Conservation (phyloP, 1,284 basidiomycete genomes). For the Amylostereum areolatum region DNA sequence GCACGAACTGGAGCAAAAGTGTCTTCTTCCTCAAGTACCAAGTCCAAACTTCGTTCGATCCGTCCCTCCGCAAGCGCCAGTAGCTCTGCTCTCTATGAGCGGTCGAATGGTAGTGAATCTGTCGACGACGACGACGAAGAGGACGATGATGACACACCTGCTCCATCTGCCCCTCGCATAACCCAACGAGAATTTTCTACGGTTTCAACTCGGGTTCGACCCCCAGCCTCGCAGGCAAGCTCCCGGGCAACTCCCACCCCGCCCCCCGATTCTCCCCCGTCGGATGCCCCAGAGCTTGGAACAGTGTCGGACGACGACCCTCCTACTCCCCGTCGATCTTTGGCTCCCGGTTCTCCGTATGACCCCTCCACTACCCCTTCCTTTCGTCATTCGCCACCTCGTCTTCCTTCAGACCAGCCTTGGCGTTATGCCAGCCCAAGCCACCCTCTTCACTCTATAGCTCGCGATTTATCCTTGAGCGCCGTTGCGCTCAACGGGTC, state of each 20-base stretch:
- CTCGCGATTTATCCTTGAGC: constrained; percentile 56
- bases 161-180: constrained; percentile 10
- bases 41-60: constrained; percentile 12
- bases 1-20: no score
- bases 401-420: constrained; percentile 64
- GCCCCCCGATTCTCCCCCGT: constrained; percentile 13
- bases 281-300: constrained; percentile 8
- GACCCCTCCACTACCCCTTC: constrained; percentile 65
- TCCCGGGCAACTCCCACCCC: constrained; percentile 12
- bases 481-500: constrained; percentile 43
- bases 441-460: constrained; percentile 57
- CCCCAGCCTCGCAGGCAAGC: constrained; percentile 6
- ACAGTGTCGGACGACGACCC: constrained; percentile 5
- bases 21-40: neutral
- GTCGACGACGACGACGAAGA: constrained; percentile 1
- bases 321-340: constrained; percentile 17
- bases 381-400: constrained; percentile 68
- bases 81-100: constrained; percentile 6
- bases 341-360: constrained; percentile 62
- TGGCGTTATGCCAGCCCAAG: constrained; percentile 72
- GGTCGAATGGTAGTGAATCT: constrained; percentile 11
- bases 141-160: constrained; percentile 8
- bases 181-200: constrained; percentile 8
- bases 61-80: constrained; percentile 10
- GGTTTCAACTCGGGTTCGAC: constrained; percentile 5